These are phyloP conservation scores for Trichoderma citrinoviride DNA, from an alignment of 2,329 filamentous ascomycete genomes.

Conservation along the genomic window DNA sequence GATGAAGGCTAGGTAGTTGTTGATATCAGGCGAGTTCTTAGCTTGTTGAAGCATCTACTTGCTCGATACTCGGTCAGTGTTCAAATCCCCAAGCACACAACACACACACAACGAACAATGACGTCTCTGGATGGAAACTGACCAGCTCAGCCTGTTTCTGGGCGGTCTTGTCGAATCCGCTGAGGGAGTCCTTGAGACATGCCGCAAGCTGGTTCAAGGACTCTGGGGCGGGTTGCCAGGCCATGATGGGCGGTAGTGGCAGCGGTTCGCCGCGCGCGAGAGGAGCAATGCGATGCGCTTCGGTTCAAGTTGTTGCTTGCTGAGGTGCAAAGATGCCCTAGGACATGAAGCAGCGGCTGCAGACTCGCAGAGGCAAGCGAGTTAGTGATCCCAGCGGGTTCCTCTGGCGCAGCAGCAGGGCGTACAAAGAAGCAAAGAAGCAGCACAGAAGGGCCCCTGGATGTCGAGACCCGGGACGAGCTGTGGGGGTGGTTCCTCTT, in stretches of 20 bases:
- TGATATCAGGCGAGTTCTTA: conserved; percentile 84
- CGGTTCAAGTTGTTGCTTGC: neutral
- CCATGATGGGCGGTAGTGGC: conserved; percentile 56
- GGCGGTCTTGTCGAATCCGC: conserved; percentile 71
- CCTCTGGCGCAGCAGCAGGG: neutral
- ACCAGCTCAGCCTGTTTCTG: conserved; percentile 91
- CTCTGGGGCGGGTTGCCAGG: conserved; percentile 88
- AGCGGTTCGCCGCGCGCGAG: conserved; percentile 25
- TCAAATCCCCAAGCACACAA: neutral
- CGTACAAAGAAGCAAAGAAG: conserved; percentile 14
- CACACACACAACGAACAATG: neutral
- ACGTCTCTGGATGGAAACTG: conserved; percentile 36
- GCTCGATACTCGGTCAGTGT: conserved; percentile 21
- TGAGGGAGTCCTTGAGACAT: conserved; percentile 89
- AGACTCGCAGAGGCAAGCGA: neutral
- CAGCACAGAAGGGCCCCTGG: conserved; percentile 3
- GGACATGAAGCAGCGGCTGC: conserved; percentile 11
- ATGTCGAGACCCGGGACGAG: neutral
- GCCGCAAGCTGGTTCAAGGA: conserved; percentile 84
- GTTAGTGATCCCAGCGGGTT: conserved; percentile 9
- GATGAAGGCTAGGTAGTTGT: conserved; percentile 93
- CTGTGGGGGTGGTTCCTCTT: neutral
- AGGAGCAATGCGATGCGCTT: conserved; percentile 20
- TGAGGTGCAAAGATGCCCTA: conserved; percentile 3
- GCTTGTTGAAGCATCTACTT: conserved; percentile 87